Evolutionary conservation across 371 early-diverging fungal genomes (phyloP), one percentile per base, ranked within the genome.

Genomic region (Phascolomyces articulosus): DNA sequence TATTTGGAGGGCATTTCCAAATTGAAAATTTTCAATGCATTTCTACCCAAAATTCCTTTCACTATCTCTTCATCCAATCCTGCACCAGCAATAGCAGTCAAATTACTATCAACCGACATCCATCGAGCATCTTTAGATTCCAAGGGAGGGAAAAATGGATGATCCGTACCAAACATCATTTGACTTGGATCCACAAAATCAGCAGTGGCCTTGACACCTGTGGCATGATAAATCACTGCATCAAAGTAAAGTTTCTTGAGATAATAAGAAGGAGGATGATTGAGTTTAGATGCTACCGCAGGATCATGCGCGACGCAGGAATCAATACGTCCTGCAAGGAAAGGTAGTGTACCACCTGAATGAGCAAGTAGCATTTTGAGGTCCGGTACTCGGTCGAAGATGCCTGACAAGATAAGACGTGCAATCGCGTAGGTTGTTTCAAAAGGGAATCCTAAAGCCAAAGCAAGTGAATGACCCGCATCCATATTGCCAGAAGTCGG

Each of bases 261-360:
- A 24, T 69, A 69, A 41, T 65, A 59, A 2, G 70, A 69, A 13
- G 70, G 70, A 6, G 70, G 70, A 29, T 69, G 65, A 23, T 58
- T 40, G n/a, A 69, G 62, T 44, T 48, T 60, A 3, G 61, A 44
- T 4, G 67, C 63, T 0, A 66, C 67, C 4, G 44, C 60, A 6
- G 74, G 74, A 65, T 73, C 77, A 53, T 73, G 76, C 2, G 54
- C 47, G 13, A 73, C 79, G 63, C 74, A 74, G 11, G 74, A 73
- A 67, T 76, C 77, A 13, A 76, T 53, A n/a, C 77, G 69, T n/a
- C 77, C 74, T 9, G 77, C 74, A n/a, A 79, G 62, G 72, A 74
- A 77, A 20, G 79, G 79, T 21, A 76, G 54, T 28, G 72, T 70
- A 29, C 79, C 79, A 34, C 79, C 79, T 10, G 74, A 59, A 58